Evolutionary conservation across 1,284 basidiomycete species (phyloP).

Genomic region (Trichosporon inkin): DNA sequence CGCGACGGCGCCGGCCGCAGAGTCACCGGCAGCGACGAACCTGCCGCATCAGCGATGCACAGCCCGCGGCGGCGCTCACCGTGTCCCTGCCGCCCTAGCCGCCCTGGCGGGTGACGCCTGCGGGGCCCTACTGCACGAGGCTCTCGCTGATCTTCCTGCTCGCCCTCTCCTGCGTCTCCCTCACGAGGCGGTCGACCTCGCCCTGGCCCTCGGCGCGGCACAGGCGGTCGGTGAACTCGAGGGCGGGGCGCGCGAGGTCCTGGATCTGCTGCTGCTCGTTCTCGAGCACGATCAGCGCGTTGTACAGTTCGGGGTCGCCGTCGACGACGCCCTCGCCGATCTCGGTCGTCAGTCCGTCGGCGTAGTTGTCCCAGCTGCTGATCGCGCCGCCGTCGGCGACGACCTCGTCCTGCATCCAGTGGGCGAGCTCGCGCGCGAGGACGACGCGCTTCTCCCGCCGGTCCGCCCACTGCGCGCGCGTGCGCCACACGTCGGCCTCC

Average conservation of each 20-base stretch:
- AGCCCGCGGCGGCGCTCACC: no score
- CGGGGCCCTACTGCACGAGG: no score
- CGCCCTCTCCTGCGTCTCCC: no score
- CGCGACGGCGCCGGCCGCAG: no score
- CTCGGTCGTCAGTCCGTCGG: neutral
- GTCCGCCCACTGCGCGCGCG: neutral
- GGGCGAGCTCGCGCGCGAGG: neutral
- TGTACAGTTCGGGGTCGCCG: neutral
- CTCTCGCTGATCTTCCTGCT: no score
- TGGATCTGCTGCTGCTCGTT: neutral
- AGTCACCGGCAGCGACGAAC: no score
- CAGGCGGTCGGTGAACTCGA: neutral
- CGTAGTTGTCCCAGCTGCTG: neutral
- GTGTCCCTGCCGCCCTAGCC: no score
- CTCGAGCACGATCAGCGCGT: neutral
- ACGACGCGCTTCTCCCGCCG: neutral
- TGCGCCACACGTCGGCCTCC: constrained; percentile 6
- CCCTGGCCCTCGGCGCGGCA: neutral
- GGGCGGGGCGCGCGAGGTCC: neutral
- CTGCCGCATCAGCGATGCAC: no score
- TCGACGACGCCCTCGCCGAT: neutral
- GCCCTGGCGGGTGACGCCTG: no score
- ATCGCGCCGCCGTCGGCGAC: neutral
- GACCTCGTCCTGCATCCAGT: constrained; percentile 9
- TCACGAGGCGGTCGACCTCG: neutral